Percentiles rank a stretch among this genome's conserved stretches.
Evolutionary conservation across 768 basidiomycete genomes (phyloP).

Genomic region (Serpula lacrymans): DNA sequence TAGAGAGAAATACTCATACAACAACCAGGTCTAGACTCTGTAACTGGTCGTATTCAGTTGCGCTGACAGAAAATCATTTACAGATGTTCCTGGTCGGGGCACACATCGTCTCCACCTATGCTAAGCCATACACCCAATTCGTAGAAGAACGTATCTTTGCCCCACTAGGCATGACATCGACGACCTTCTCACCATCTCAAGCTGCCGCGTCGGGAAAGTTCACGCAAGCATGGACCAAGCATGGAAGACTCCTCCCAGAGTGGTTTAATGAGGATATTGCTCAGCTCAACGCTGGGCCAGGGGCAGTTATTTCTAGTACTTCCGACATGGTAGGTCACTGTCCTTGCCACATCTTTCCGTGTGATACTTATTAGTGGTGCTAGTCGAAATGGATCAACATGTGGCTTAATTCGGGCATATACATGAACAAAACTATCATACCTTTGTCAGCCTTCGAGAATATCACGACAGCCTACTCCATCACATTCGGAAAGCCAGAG

Average conservation of each 20-base stretch:
- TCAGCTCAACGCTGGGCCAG: constrained; percentile 32
- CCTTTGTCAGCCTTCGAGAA: constrained; percentile 26
- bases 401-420: constrained; percentile 32
- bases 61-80: not conserved
- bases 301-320: constrained; percentile 41
- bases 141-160: constrained; percentile 38
- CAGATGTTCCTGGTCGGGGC: constrained; percentile 39
- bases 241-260: constrained; percentile 30
- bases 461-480: constrained; percentile 27
- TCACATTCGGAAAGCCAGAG: constrained; percentile 12
- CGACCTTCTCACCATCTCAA: constrained; percentile 33
- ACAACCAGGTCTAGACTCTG: constrained; percentile 28
- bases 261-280: constrained; percentile 24
- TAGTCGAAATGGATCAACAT: constrained; percentile 39
- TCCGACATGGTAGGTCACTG: constrained; percentile 39
- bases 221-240: constrained; percentile 30
- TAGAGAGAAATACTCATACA: constrained; percentile 36
- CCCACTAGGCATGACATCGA: constrained; percentile 38
- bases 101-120: constrained; percentile 31
- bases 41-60: not conserved
- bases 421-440: constrained; percentile 29
- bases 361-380: not conserved
- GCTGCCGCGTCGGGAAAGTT: constrained; percentile 30
- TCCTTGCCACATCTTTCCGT: too few species aligned
- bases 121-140: constrained; percentile 35